These are phyloP conservation scores for Xenoacremonium recifei DNA, from an alignment of 2,329 filamentous ascomycete genomes.

Conservation along the genomic window DNA sequence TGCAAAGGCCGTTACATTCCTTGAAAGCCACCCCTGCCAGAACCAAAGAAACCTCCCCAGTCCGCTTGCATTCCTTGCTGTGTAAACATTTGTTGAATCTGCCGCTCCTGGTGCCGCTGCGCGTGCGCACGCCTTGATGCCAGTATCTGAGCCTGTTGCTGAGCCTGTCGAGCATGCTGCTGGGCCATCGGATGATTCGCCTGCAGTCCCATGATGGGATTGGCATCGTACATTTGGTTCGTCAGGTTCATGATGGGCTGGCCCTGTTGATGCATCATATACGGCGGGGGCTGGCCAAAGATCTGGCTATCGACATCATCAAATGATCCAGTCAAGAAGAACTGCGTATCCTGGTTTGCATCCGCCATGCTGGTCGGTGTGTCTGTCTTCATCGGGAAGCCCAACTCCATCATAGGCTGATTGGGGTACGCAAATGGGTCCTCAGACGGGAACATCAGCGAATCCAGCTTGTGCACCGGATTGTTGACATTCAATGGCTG, in stretches of 20 bases:
- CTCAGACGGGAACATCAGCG: slow-evolving; percentile 77
- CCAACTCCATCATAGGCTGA: slow-evolving; percentile 66
- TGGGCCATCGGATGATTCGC: slow-evolving; percentile 21
- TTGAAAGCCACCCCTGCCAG: slow-evolving; percentile 42
- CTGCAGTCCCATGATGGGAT: slow-evolving; percentile 42
- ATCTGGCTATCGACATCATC: slow-evolving; percentile 73
- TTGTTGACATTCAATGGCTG: slow-evolving; percentile 36
- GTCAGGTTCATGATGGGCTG: slow-evolving; percentile 43
- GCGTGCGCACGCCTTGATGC: slow-evolving; percentile 21
- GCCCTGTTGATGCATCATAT: slow-evolving; percentile 53
- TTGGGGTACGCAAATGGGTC: slow-evolving; percentile 80
- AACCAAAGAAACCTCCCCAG: slow-evolving; percentile 47
- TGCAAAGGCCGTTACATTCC: slow-evolving; percentile 38
- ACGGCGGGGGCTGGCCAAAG: slow-evolving; percentile 68
- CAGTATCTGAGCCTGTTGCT: slow-evolving; percentile 5
- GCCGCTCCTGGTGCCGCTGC: slow-evolving; percentile 35
- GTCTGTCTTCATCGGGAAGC: slow-evolving; percentile 36
- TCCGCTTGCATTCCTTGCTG: slow-evolving; percentile 45
- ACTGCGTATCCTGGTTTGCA: slow-evolving; percentile 38
- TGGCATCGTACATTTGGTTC: slow-evolving; percentile 43
- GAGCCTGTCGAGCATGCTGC: slow-evolving; percentile 14
- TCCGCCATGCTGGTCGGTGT: slow-evolving; percentile 33
- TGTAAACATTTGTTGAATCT: slow-evolving; percentile 51
- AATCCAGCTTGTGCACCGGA: slow-evolving; percentile 66
- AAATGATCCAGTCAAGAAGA: slow-evolving; percentile 52